These are phyloP conservation scores for Cryomyces minteri DNA, from an alignment of 495 filamentous ascomycete species.

Conservation along the genomic window DNA sequence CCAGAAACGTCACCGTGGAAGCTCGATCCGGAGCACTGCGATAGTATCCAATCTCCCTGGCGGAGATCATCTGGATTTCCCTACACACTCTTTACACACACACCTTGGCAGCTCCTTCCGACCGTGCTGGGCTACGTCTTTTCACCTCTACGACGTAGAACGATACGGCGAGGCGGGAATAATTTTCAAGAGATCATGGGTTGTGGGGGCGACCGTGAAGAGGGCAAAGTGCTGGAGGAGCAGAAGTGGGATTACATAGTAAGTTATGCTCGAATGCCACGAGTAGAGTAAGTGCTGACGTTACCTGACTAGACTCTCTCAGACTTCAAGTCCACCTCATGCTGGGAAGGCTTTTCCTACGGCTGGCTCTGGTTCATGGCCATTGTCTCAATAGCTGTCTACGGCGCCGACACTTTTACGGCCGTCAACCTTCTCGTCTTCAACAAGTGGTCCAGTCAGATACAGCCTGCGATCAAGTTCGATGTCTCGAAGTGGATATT, in stretches of 20 bases:
- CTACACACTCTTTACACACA: no score
- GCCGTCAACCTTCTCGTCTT: constrained; percentile 80
- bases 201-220: constrained; percentile 53
- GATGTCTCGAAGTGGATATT: constrained; percentile 76
- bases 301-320: constrained; percentile 45
- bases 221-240: constrained; percentile 48
- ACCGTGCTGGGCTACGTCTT: no score
- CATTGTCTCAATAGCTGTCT: constrained; percentile 63
- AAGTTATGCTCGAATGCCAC: constrained; percentile 15
- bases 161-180: no score
- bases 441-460: constrained; percentile 38
- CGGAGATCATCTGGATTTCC: no score
- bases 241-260: constrained; percentile 95
- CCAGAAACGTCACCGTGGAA: no score
- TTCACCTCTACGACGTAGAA: no score
- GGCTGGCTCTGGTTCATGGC: constrained; percentile 64
- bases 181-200: constrained; percentile 32
- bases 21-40: no score
- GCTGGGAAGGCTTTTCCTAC: constrained; percentile 63
- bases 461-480: constrained; percentile 50
- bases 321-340: constrained; percentile 73
- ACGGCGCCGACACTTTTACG: constrained; percentile 80
- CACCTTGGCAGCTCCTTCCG: no score
- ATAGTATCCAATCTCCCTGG: no score
- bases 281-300: neutral